Base-by-base conservation (phyloP, 768 basidiomycete species). In the Astraeus odoratus region DNA sequence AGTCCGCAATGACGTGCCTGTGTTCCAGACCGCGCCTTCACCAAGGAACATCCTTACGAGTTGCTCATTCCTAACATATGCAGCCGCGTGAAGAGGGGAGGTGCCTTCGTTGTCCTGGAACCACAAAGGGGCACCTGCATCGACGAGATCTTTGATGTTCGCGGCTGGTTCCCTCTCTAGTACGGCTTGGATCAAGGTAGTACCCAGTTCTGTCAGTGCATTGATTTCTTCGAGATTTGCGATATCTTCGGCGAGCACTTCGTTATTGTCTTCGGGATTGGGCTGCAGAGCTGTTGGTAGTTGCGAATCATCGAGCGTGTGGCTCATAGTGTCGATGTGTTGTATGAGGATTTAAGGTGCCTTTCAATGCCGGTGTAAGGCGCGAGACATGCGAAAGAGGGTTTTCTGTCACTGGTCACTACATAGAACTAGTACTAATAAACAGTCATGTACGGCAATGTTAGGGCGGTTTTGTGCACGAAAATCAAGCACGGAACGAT, bases 1-100 rank as follows among this genome's bases (percentile, higher is more conserved):
- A 5, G n/a, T 34, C 22, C 27, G n/a, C n/a, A n/a, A n/a, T n/a
- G 39, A 59, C 73, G 50, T 51, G 80, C 91, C 80, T 55, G 87
- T 75, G 63, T 94, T 96, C 96, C 96, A 99, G 0, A 91, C 59
- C 1, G 90, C 93, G 10, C 95, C 93, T 44, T 78, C 73, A n/a
- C 80, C 72, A 22, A 99, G 71, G 26, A 98, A 70, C 5, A 74
- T 57, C 43, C 75, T 74, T 9, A 86, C 72, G 13, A 95, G 67
- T n/a, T 72, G 69, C 2, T 72, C 58, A 52, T 85, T 78, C 54
- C 84, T 80, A 37, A 75, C 63, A 53, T 85, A 91, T 1, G 81
- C 86, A 10, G 89, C 95, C 13, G 89, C 91, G 58, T 98, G 95
- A 36, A 98, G 64, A 15, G 82, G 74, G 4, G 90, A 91, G 51